Base-by-base conservation (phyloP, 768 basidiomycete species). In the Guyanaporus albipodus region DNA sequence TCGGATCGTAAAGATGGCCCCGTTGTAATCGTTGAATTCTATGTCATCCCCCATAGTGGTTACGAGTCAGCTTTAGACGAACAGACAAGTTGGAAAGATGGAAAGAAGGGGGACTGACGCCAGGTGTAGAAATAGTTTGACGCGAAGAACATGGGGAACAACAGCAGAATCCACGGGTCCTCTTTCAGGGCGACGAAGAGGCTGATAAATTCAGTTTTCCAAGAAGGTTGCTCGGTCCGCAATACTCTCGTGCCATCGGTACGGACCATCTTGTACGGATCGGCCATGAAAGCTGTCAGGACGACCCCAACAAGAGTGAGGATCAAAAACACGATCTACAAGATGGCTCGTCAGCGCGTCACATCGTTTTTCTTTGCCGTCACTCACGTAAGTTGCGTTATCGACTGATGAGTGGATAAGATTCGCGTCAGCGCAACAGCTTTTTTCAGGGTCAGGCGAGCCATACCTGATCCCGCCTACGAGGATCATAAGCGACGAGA, bases 101-200 rank as follows among this genome's bases (percentile, higher is more conserved):
- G n/a, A n/a, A n/a, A n/a, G n/a, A n/a, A n/a, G n/a, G n/a, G n/a
- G n/a, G n/a, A 70, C 83, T 58, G 48, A 87, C 86, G 85, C 85
- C 85, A 89, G 10, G 87, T 80, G 59, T 87, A 88, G 69, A 89
- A 89, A 79, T 84, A 90, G 63, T 90, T 90, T 42, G 82, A 84
- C 6, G 85, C 79, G 45, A 88, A 77, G 67, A 91, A 90, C 83
- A 91, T 85, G 26, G 90, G 89, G 70, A 91, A 87, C 26, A 90
- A 78, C 4, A 88, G 66, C 8, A 90, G 22, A 56, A 92, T 81
- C 69, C 78, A 73, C 0, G 85, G 85, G 56, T 91, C 89, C 2
- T 77, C 80, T 42, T 70, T 76, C 38, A 92, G 70, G 0, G 84
- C 78, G 41, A 83, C 49, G 66, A 77, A 88, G 21, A 91, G 74